Evolutionary conservation across 306 rosid species (phyloP).

Genomic region (Trifolium fragiferum): DNA sequence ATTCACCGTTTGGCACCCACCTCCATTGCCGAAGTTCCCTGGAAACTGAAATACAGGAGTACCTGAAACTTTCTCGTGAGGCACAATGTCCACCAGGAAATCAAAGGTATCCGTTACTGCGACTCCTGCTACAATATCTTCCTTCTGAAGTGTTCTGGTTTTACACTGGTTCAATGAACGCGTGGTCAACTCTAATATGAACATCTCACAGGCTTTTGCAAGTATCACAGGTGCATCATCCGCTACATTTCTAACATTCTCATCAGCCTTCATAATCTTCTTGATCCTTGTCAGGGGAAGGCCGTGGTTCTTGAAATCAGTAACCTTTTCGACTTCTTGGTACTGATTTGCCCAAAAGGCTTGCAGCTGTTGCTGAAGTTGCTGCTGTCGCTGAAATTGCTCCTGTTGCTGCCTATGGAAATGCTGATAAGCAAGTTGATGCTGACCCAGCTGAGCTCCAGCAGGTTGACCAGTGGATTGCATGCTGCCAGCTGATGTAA

Average conservation of each 20-base stretch:
- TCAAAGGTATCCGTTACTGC: slow-evolving; percentile 57
- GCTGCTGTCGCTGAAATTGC: slow-evolving; percentile 60
- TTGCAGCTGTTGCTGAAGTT: slow-evolving; percentile 59
- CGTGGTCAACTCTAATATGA: slow-evolving; percentile 58
- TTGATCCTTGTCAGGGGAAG: slow-evolving; percentile 64
- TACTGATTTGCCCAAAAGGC: slow-evolving; percentile 56
- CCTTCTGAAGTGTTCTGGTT: slow-evolving; percentile 59
- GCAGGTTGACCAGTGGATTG: slow-evolving; percentile 52
- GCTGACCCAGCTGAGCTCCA: slow-evolving; percentile 59
- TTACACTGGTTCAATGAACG: slow-evolving; percentile 64
- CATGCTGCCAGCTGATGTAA: slow-evolving; percentile 51
- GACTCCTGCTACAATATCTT: slow-evolving; percentile 61
- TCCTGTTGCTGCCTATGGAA: no score
- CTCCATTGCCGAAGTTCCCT: not conserved
- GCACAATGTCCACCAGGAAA: slow-evolving; percentile 60
- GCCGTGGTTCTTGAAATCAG: slow-evolving; percentile 61
- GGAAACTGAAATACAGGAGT: slow-evolving; percentile 44
- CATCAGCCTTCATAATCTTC: slow-evolving; percentile 67
- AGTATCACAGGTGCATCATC: slow-evolving; percentile 61
- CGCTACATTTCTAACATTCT: slow-evolving; percentile 61
- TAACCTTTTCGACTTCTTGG: slow-evolving; percentile 58
- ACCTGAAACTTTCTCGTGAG: slow-evolving; percentile 59
- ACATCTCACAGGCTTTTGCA: slow-evolving; percentile 67
- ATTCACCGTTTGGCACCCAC: slow-evolving; percentile 31
- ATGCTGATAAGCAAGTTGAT: slow-evolving; percentile 65